Base-by-base conservation (phyloP, 306 rosid genomes). In the Benincasa hispida region DNA sequence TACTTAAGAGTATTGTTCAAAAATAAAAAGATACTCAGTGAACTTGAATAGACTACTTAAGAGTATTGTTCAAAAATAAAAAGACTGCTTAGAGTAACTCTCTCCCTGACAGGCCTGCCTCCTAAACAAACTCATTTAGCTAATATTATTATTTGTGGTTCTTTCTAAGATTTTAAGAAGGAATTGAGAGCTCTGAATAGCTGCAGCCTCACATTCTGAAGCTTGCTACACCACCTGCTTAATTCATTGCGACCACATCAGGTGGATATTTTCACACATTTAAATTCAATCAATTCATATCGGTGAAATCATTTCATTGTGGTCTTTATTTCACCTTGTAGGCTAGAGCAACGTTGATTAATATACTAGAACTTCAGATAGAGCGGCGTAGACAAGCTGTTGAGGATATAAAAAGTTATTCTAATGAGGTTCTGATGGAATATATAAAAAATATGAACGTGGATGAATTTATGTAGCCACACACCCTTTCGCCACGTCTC, bases 151-250 rank as follows among this genome's bases (percentile, higher is more conserved):
- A 70, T 45, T 11, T n/a, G 28, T 50, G 62, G 19, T 67, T 66
- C 58, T 65, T 82, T 32, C 69, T 14, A 76, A 91, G 98, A 93
- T 86, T 91, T 78, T 81, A 91, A 91, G 89, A 91, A 90, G 92
- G 97, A 90, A 83, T 79, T 93, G 86, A 91, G 94, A 80, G 81
- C 91, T 30, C 96, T 93, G 54, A 91, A 91, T 74, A 88, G 94
- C 81, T 93, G 82, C 96, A 82, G 83, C 90, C 86, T 65, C 97
- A 93, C 80, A 67, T 93, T 78, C 82, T 93, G 90, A 97, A 93
- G 87, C 97, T 93, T 17, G 94, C 98, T 93, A 73, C 96, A 93
- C 79, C 97, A 93, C 80, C 96, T 93, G 85, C 88, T 93, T 58
- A 93, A 93, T 79, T 91, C 94, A 30, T 63, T 91, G 80, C 93